Conservation (phyloP, 2,329 filamentous ascomycete species). For the Colletotrichum scovillei region DNA sequence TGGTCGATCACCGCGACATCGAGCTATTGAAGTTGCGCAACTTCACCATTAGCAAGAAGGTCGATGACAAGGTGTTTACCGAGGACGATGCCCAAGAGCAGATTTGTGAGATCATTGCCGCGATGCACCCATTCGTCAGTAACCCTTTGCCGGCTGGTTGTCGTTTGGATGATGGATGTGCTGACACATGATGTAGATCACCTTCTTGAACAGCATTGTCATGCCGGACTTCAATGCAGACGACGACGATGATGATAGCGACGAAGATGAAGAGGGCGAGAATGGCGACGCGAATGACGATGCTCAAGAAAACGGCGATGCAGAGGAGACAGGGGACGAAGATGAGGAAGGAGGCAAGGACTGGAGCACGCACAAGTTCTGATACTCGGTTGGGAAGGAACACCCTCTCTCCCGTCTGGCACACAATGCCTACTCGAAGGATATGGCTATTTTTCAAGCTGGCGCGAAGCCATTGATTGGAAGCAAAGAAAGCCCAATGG, state of each 20-base stretch:
- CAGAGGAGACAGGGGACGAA: conserved; percentile 35
- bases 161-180: background rate
- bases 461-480: background rate
- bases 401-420: too few species aligned
- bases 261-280: conserved; percentile 42
- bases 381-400: background rate
- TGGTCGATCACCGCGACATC: conserved; percentile 81
- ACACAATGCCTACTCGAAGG: background rate
- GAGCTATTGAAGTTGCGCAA: conserved; percentile 83
- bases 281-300: conserved; percentile 32
- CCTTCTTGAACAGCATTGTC: conserved; percentile 77
- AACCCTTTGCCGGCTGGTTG: background rate
- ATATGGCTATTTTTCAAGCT: background rate
- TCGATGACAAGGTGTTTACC: conserved; percentile 75
- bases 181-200: conserved; percentile 60
- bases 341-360: conserved; percentile 29
- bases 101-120: conserved; percentile 72
- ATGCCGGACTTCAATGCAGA: conserved; percentile 73
- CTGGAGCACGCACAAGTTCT: conserved; percentile 33
- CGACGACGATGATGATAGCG: conserved; percentile 55
- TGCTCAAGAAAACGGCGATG: conserved; percentile 22
- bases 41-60: conserved; percentile 77
- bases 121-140: conserved; percentile 85
- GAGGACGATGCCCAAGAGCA: conserved; percentile 71
- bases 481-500: background rate